Conservation (phyloP, 306 rosid genomes). For the Mimosa bimucronata region DNA sequence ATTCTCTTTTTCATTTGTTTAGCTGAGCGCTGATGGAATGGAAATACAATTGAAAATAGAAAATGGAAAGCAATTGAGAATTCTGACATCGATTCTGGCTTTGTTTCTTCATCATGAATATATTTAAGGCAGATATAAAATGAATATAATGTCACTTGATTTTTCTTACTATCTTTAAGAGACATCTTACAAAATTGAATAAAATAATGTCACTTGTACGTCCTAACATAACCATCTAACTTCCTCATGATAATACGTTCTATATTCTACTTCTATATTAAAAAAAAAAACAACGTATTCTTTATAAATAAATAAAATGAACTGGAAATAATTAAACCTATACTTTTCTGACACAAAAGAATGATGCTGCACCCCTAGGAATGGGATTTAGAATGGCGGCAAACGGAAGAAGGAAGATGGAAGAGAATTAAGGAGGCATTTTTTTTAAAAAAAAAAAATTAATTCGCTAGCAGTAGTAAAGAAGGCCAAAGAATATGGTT, state of each 20-base stretch:
- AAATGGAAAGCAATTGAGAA: background rate
- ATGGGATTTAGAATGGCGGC: constrained; percentile 1
- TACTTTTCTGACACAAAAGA: background rate
- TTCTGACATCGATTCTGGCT: background rate
- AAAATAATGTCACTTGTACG: background rate
- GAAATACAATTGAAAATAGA: background rate
- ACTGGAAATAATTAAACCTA: background rate
- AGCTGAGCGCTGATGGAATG: background rate
- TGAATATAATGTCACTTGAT: background rate
- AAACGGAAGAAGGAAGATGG: background rate
- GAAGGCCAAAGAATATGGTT: background rate
- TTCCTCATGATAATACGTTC: background rate
- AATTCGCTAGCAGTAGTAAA: background rate
- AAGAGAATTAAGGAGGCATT: background rate
- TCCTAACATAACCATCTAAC: background rate
- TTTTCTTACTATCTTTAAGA: background rate
- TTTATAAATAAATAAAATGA: background rate
- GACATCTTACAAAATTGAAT: background rate
- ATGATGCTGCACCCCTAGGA: constrained; percentile 5
- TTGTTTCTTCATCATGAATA: background rate
- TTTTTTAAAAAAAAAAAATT: background rate
- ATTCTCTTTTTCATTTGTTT: constrained; percentile 42
- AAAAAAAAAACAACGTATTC: background rate
- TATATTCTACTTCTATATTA: background rate
- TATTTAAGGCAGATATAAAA: background rate